Conservation (phyloP, 176 grass and related monocot species). For the Puya raimondii region DNA sequence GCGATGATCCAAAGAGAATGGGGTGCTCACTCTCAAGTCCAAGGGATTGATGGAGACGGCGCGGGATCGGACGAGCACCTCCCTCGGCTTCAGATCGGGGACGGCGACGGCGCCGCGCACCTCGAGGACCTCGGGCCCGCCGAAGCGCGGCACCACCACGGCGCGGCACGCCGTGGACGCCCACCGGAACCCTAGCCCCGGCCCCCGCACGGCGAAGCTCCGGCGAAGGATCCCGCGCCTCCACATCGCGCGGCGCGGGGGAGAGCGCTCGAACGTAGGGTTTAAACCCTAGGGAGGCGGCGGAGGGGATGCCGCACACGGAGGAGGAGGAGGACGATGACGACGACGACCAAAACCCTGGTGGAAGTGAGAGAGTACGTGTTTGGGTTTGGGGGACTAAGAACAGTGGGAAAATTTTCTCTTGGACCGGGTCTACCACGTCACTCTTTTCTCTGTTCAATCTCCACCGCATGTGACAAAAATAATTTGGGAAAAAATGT, state of each 20-base stretch:
- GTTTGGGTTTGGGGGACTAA: constrained; percentile 6
- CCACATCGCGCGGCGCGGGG: constrained; percentile 27
- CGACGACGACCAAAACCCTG: constrained; percentile 26
- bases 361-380: not conserved
- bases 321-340: not conserved
- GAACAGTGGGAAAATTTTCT: constrained; percentile 13
- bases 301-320: no score
- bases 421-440: no score
- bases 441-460: no score
- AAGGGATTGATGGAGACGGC: constrained; percentile 91
- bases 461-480: no score
- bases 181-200: constrained; percentile 10
- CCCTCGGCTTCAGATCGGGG: constrained; percentile 70
- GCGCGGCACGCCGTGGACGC: constrained; percentile 46
- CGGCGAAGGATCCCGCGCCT: constrained; percentile 25
- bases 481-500: no score
- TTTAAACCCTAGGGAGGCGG: not conserved
- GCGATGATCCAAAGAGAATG: not conserved
- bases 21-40: constrained; percentile 69
- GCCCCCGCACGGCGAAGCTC: constrained; percentile 18
- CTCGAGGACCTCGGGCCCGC: constrained; percentile 80
- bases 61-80: constrained; percentile 80
- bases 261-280: not conserved
- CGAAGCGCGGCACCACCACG: constrained; percentile 76
- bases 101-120: constrained; percentile 45